Conservation (phyloP, 306 rosid genomes). For the Glycyrrhiza uralensis region DNA sequence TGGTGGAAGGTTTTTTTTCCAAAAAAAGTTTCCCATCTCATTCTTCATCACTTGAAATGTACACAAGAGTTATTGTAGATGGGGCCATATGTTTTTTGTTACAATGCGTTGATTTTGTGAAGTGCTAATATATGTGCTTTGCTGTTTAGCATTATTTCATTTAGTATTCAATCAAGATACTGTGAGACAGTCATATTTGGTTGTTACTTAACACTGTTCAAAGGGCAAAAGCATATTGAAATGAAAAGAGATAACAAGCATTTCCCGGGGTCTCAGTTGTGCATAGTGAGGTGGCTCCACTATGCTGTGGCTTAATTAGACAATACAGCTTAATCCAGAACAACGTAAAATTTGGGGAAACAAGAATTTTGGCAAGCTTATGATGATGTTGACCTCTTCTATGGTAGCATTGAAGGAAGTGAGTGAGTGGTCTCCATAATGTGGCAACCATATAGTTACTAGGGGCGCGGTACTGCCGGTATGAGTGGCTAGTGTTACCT, state of each 20-base stretch:
- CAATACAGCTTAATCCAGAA: constrained; percentile 17
- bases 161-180: constrained; percentile 23
- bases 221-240: constrained; percentile 23
- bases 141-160: constrained; percentile 31
- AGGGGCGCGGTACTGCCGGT: too few species aligned
- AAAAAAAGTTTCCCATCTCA: constrained; percentile 35
- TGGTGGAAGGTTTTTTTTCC: constrained; percentile 26
- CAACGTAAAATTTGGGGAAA: constrained; percentile 21
- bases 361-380: not conserved
- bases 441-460: not conserved
- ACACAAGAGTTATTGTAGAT: constrained; percentile 35
- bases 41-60: constrained; percentile 44
- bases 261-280: constrained; percentile 27
- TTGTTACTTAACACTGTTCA: constrained; percentile 32
- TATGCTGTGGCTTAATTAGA: constrained; percentile 22
- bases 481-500: too few species aligned
- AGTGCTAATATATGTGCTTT: constrained; percentile 13
- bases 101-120: constrained; percentile 29
- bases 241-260: constrained; percentile 29
- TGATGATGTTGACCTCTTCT: not conserved
- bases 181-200: constrained; percentile 29
- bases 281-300: constrained; percentile 44
- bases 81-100: constrained; percentile 38
- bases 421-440: not conserved
- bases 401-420: not conserved